These are phyloP conservation scores for Colletotrichum tanaceti DNA, from an alignment of 2,329 filamentous ascomycete genomes.

Conservation along the genomic window DNA sequence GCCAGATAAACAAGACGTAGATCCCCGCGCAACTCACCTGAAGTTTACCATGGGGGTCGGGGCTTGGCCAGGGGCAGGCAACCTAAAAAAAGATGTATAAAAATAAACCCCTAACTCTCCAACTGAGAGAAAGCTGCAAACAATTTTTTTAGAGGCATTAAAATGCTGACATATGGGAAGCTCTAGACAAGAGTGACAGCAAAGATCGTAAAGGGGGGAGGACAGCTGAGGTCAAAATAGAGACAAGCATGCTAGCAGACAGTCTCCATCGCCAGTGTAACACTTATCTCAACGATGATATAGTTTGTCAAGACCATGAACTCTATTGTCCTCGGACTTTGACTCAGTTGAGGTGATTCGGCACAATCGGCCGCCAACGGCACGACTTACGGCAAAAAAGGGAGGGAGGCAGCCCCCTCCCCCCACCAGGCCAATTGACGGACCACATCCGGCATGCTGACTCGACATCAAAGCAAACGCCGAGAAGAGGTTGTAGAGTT, in stretches of 20 bases:
- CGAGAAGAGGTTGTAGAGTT: no score
- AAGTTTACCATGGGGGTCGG: background rate
- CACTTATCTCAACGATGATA: constrained; percentile 22
- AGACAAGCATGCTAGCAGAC: constrained; percentile 16
- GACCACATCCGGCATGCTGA: no score
- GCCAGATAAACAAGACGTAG: background rate
- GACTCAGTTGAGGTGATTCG: constrained; percentile 18
- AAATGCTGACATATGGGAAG: background rate
- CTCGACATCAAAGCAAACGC: no score
- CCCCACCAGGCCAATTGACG: no score
- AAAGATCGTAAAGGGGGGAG: background rate
- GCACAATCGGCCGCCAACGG: constrained; percentile 24
- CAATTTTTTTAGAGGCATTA: no score
- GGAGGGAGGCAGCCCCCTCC: no score
- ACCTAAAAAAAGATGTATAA: background rate
- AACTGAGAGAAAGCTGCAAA: no score
- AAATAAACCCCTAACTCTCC: background rate
- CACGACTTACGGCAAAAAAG: constrained; percentile 21
- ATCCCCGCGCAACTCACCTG: background rate
- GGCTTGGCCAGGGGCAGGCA: background rate
- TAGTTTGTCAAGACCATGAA: constrained; percentile 21
- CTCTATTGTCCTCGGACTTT: no score
- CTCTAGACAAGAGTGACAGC: no score
- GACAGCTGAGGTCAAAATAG: constrained; percentile 21
- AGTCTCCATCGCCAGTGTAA: background rate